Evolutionary conservation across 1,139 yeast species (phyloP).

Genomic region (Candida smagusa): DNA sequence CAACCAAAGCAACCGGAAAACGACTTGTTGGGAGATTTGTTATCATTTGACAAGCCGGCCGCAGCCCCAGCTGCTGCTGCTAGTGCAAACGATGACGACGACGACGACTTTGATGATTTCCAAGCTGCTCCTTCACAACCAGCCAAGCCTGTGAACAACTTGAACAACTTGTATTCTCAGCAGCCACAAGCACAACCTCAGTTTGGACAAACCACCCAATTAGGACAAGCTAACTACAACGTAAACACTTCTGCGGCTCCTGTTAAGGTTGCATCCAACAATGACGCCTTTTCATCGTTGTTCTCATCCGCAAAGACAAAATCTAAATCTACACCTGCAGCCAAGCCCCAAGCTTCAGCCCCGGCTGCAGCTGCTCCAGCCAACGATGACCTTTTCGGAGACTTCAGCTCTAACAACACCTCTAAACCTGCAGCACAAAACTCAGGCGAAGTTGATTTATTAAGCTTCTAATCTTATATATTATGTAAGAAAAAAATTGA

Average conservation of each 20-base stretch:
- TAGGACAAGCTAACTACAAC: slow-evolving; percentile 19
- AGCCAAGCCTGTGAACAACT: slow-evolving; percentile 28
- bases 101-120: slow-evolving; percentile 93
- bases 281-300: slow-evolving; percentile 80
- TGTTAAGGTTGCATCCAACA: slow-evolving; percentile 35
- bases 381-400: slow-evolving; percentile 27
- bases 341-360: slow-evolving; percentile 7
- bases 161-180: slow-evolving; percentile 36
- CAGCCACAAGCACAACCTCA: slow-evolving; percentile 19
- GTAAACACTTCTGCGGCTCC: slow-evolving; percentile 27
- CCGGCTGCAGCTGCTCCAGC: background rate
- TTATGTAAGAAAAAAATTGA: slow-evolving; percentile 1
- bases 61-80: slow-evolving; percentile 19
- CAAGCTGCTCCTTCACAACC: slow-evolving; percentile 67
- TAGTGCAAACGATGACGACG: slow-evolving; percentile 51
- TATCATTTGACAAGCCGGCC: slow-evolving; percentile 41
- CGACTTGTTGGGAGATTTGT: slow-evolving; percentile 53
- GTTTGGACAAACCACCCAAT: slow-evolving; percentile 16
- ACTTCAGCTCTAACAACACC: slow-evolving; percentile 15
- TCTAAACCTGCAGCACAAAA: slow-evolving; percentile 1
- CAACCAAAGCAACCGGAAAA: slow-evolving; percentile 30
- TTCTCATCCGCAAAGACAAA: slow-evolving; percentile 68
- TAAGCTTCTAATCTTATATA: slow-evolving; percentile 30
- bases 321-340: slow-evolving; percentile 15
- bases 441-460: slow-evolving; percentile 38